Evolutionary conservation across 169 alveolate genomes (phyloP).

Genomic region (Eimeria maxima): DNA sequence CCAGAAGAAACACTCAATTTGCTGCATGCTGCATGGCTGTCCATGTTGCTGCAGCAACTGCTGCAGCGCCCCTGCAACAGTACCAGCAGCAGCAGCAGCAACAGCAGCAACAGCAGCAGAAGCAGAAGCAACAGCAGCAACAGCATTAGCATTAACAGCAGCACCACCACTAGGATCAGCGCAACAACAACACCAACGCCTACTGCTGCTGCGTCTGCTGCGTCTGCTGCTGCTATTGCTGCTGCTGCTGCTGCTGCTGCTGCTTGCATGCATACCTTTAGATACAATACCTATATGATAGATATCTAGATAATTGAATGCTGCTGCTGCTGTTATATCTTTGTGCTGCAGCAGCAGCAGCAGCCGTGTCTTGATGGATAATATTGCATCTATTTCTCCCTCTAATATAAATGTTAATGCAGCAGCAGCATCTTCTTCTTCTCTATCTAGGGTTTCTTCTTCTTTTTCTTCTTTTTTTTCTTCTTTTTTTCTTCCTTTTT

Average conservation of each 20-base stretch:
- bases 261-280: neutral
- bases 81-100: slow-evolving; percentile 41
- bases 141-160: neutral
- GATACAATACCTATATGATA: neutral
- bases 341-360: slow-evolving; percentile 62
- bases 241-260: neutral
- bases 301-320: neutral
- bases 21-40: slow-evolving; percentile 13
- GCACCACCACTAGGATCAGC: slow-evolving; percentile 28
- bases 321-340: slow-evolving; percentile 21
- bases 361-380: neutral
- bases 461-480: neutral
- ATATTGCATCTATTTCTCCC: slow-evolving; percentile 31
- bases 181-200: neutral
- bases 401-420: slow-evolving; percentile 25
- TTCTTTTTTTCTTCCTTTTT: no score
- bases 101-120: neutral
- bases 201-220: neutral
- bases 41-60: neutral
- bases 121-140: neutral
- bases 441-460: neutral
- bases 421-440: neutral
- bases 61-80: slow-evolving; percentile 45
- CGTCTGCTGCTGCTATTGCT: neutral
- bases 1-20: slow-evolving; percentile 19